Evolutionary conservation across 2,329 filamentous ascomycete species (phyloP).

Genomic region (Talaromyces sp.): DNA sequence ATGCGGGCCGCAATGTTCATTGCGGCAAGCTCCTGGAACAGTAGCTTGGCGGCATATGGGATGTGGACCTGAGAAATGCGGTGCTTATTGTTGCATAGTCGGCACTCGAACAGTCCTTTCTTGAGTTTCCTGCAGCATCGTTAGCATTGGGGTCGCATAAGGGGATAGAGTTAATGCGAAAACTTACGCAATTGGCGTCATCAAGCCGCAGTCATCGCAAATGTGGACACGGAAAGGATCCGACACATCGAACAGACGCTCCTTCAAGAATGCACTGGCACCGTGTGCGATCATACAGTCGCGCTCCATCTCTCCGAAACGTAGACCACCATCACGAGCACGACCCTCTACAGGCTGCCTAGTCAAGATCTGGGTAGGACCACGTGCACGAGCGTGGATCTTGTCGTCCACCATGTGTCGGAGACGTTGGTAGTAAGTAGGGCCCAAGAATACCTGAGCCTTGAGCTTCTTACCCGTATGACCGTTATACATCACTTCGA

Average conservation of each 20-base stretch:
- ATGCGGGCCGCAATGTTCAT: constrained; percentile 99
- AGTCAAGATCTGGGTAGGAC: constrained; percentile 94
- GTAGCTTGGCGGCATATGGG: constrained; percentile 92
- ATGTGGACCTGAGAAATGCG: constrained; percentile 97
- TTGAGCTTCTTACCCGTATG: constrained; percentile 92
- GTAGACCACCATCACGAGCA: constrained; percentile 92
- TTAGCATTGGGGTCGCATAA: constrained; percentile 20
- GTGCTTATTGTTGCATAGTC: constrained; percentile 98
- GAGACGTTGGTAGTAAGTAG: constrained; percentile 97
- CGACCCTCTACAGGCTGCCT: constrained; percentile 97
- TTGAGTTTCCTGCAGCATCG: constrained; percentile 66
- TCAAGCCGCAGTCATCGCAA: constrained; percentile 96
- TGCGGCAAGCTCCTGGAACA: constrained; percentile 95
- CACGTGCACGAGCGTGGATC: constrained; percentile 96
- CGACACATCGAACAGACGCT: constrained; percentile 92
- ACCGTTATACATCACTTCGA: constrained; percentile 98
- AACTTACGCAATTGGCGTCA: constrained; percentile 98
- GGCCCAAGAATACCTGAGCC: constrained; percentile 92
- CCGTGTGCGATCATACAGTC: constrained; percentile 99
- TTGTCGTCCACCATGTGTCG: constrained; percentile 99
- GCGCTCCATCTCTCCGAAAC: constrained; percentile 99
- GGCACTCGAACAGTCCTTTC: constrained; percentile 93
- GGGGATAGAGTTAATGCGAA: not conserved
- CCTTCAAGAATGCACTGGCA: constrained; percentile 93
- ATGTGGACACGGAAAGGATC: constrained; percentile 98